A percentile compares a stretch with the other conserved stretches of the same genome.
phyloP scores from a whole-genome alignment of 306 rosid species.

The Adenanthera pavonina region DNA sequence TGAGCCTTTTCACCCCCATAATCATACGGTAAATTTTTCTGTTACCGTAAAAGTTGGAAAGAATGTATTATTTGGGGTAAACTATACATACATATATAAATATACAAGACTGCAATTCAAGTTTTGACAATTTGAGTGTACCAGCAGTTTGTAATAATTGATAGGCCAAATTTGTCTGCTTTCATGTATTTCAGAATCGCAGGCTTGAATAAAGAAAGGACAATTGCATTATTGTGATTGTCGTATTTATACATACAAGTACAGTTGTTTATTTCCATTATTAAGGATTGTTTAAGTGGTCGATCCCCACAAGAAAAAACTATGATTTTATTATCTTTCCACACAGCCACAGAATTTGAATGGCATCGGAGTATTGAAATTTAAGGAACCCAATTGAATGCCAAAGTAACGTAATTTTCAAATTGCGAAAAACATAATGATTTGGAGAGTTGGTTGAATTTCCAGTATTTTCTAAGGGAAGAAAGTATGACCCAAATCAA shows the following conservation, averaged over 20 bases:
- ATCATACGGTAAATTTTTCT: not conserved
- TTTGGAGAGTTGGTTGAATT: conserved; percentile 43
- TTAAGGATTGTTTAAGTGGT: not conserved
- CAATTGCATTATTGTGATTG: conserved; percentile 50
- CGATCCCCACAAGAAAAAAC: not conserved
- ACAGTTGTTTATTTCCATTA: conserved; percentile 38
- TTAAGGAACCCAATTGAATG: conserved; percentile 10
- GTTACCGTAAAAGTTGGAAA: not conserved
- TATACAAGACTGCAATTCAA: conserved; percentile 13
- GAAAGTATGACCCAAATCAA: conserved; percentile 40
- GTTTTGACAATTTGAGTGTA: conserved; percentile 3
- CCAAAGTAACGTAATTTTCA: conserved; percentile 4
- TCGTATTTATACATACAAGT: conserved; percentile 37
- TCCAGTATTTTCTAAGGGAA: conserved; percentile 41
- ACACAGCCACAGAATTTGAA: not conserved
- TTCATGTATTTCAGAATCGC: conserved; percentile 44
- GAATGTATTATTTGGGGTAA: not conserved
- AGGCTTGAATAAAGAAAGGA: conserved; percentile 32
- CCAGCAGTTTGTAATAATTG: conserved; percentile 42
- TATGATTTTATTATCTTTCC: not conserved
- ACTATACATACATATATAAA: not conserved
- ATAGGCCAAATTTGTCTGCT: conserved; percentile 42
- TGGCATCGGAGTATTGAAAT: not conserved
- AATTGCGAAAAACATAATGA: conserved; percentile 41
- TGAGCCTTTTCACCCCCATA: not conserved